Percentiles rank a stretch among this genome's conserved stretches.
Evolutionary conservation across 2,329 filamentous ascomycete genomes (phyloP).

Genomic region (Penicillium sp.): DNA sequence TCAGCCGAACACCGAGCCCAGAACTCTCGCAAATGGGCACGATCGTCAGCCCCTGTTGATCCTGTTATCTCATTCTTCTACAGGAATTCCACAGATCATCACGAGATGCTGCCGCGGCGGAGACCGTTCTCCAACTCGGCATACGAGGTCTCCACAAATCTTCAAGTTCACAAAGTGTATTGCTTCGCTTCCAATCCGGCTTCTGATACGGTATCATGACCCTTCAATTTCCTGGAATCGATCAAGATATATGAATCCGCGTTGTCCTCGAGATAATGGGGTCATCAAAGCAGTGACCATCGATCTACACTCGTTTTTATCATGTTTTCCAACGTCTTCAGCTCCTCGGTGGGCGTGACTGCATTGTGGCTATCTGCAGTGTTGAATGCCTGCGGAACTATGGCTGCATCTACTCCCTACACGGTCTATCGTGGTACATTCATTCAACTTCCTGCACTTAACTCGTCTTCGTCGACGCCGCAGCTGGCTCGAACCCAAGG

Average conservation of each 20-base stretch:
- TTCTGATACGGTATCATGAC: conserved; percentile 6
- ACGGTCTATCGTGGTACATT: conserved; percentile 20
- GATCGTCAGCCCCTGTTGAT: conserved; percentile 10
- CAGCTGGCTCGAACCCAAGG: conserved; percentile 15
- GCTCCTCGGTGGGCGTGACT: conserved; percentile 3
- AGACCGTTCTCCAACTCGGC: conserved; percentile 9
- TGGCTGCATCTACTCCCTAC: conserved; percentile 9
- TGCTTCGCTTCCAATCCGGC: conserved; percentile 1
- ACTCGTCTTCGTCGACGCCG: conserved; percentile 4
- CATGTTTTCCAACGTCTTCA: conserved; percentile 10
- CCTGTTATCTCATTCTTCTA: conserved; percentile 1
- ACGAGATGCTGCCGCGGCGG: conserved; percentile 3
- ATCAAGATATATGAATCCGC: conserved; percentile 13
- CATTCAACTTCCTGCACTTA: conserved; percentile 14
- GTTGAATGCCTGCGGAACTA: conserved; percentile 7
- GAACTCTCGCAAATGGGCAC: not conserved
- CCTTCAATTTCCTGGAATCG: conserved; percentile 3
- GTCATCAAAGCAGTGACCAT: conserved; percentile 8
- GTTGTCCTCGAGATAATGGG: conserved; percentile 5
- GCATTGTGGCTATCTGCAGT: conserved; percentile 10
- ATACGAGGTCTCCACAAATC: conserved; percentile 9
- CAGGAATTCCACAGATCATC: conserved; percentile 2
- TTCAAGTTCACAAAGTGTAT: not conserved
- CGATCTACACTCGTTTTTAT: conserved; percentile 6
- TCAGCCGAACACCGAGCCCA: conserved; percentile 20